These are phyloP conservation scores for Hypericum androsaemum DNA, from an alignment of 345 rosid genomes.

Conservation along the genomic window DNA sequence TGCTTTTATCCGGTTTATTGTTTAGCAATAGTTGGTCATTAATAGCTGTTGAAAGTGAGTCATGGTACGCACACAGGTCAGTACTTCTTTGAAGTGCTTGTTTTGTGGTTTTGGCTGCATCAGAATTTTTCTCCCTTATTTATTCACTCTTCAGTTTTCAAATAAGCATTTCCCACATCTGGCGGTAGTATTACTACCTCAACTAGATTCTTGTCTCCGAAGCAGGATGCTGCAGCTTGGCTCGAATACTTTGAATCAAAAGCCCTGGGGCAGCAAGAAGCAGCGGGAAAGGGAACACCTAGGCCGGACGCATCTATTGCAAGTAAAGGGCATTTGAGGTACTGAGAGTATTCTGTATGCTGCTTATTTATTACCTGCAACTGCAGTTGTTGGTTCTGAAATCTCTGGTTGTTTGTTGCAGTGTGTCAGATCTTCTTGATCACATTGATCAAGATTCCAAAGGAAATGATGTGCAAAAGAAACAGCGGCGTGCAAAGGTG, in stretches of 20 bases:
- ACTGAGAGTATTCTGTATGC: slow-evolving; percentile 35
- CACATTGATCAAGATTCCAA: slow-evolving; percentile 49
- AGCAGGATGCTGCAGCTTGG: slow-evolving; percentile 97
- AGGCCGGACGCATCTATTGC: slow-evolving; percentile 96
- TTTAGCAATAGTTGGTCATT: too few species aligned
- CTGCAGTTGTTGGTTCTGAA: slow-evolving; percentile 15
- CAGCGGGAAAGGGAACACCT: slow-evolving; percentile 90
- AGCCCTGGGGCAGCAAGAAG: slow-evolving; percentile 94
- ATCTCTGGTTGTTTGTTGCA: slow-evolving; percentile 26
- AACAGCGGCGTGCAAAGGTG: slow-evolving; percentile 58
- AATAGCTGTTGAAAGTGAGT: too few species aligned
- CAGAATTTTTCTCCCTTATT: not conserved
- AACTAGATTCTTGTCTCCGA: not conserved
- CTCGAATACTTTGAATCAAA: slow-evolving; percentile 94
- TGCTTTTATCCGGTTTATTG: too few species aligned
- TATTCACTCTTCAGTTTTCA: not conserved
- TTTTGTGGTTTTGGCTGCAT: too few species aligned
- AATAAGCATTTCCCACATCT: not conserved
- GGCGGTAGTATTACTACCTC: too few species aligned
- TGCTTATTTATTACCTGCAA: slow-evolving; percentile 20
- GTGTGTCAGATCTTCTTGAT: slow-evolving; percentile 64
- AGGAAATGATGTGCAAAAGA: slow-evolving; percentile 34
- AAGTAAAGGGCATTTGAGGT: slow-evolving; percentile 99
- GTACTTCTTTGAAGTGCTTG: not conserved
- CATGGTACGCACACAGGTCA: slow-evolving; percentile 75